A percentile compares a stretch with the other conserved stretches of the same genome.
Evolutionary conservation across 192 early-diverging fungal genomes (phyloP).

Genomic region (Mortierella antarctica): DNA sequence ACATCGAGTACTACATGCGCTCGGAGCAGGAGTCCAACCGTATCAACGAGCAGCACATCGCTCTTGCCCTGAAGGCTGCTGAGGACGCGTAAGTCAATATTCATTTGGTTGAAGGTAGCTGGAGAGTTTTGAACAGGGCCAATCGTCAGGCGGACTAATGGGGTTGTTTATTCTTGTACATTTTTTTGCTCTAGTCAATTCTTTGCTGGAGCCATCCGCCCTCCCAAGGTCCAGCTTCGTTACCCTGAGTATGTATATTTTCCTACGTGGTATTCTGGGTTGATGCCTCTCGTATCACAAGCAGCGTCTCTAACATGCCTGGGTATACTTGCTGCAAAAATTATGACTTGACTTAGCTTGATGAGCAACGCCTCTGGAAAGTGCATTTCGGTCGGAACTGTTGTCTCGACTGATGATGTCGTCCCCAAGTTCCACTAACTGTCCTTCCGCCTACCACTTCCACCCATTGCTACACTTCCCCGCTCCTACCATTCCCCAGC

Average conservation of each 20-base stretch:
- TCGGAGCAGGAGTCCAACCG: slow-evolving; percentile 51
- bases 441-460: neutral
- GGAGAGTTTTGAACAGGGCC: no score
- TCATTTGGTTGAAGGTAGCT: no score
- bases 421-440: slow-evolving; percentile 41
- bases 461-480: neutral
- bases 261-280: neutral
- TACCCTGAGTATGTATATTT: slow-evolving; percentile 47
- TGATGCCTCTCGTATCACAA: neutral
- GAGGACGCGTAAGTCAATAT: slow-evolving; percentile 26
- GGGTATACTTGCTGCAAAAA: neutral
- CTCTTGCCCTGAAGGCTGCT: slow-evolving; percentile 28
- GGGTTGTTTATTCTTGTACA: neutral
- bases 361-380: slow-evolving; percentile 29
- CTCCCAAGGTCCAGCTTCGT: slow-evolving; percentile 48
- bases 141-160: neutral
- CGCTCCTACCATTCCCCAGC: neutral
- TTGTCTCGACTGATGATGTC: slow-evolving; percentile 2
- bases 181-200: slow-evolving; percentile 16
- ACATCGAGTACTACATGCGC: slow-evolving; percentile 56
- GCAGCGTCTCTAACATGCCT: neutral
- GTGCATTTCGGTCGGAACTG: slow-evolving; percentile 21
- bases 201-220: slow-evolving; percentile 12
- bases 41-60: slow-evolving; percentile 42
- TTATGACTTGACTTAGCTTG: slow-evolving; percentile 9